phyloP scores from a whole-genome alignment of 345 rosid species.

The Sonneratia caseolaris region DNA sequence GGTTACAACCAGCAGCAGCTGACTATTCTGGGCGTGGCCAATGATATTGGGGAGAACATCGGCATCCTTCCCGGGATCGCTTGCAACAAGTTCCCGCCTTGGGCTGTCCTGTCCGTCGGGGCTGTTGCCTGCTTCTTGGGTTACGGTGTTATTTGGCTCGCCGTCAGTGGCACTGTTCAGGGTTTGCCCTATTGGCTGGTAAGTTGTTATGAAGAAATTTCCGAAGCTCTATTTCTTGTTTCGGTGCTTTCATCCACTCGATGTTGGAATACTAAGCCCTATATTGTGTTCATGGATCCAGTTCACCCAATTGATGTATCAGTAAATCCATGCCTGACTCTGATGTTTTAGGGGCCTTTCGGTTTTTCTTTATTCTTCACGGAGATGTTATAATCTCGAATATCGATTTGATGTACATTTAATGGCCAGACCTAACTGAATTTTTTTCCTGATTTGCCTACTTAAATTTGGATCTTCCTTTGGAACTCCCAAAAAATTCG shows the following conservation, averaged over 20 bases:
- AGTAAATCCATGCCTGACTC: neutral
- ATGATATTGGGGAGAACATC: slow-evolving; percentile 82
- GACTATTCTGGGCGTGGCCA: slow-evolving; percentile 85
- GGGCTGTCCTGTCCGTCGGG: slow-evolving; percentile 72
- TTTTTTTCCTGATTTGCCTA: neutral
- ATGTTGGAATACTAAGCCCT: too few relatives aligned
- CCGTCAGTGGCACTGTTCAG: slow-evolving; percentile 46
- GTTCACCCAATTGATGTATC: neutral
- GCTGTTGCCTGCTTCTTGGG: slow-evolving; percentile 64
- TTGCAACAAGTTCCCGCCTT: slow-evolving; percentile 85
- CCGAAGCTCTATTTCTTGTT: neutral
- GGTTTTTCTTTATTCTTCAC: neutral
- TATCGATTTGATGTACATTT: neutral
- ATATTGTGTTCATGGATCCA: neutral
- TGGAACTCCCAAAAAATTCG: neutral
- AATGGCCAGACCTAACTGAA: neutral
- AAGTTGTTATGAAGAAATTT: slow-evolving; percentile 2
- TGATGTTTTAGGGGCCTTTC: neutral
- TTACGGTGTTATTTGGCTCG: slow-evolving; percentile 83
- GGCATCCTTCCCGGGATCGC: slow-evolving; percentile 81
- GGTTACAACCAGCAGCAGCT: slow-evolving; percentile 77
- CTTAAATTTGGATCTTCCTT: neutral
- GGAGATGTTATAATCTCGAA: neutral
- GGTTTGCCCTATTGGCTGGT: slow-evolving; percentile 86
- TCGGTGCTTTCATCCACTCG: neutral